Percentiles rank a stretch among this genome's conserved stretches.
These are phyloP conservation scores for Solanum virginianum DNA, from an alignment of 257 asterid species.

Conservation along the genomic window DNA sequence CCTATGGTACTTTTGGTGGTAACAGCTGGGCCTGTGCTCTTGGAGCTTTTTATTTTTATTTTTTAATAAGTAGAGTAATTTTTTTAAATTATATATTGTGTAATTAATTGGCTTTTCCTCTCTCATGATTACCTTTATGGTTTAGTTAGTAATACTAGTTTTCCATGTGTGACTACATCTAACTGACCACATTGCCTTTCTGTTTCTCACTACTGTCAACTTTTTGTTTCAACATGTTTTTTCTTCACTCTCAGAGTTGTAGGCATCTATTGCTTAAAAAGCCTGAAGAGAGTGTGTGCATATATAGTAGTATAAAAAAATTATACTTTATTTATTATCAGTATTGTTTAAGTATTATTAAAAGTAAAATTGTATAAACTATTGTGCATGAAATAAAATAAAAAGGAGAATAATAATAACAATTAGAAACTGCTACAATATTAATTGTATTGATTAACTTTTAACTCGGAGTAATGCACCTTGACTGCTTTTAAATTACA, in stretches of 20 bases:
- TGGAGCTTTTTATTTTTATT: neutral
- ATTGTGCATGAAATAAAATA: neutral
- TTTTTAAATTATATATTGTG: neutral
- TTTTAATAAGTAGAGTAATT: neutral
- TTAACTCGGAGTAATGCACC: neutral
- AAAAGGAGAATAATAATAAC: neutral
- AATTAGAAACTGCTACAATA: neutral
- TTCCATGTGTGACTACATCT: neutral
- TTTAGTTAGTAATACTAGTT: neutral
- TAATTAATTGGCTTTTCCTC: neutral
- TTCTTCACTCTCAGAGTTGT: neutral
- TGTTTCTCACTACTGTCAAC: neutral
- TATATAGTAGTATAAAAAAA: neutral
- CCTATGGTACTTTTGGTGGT: constrained; percentile 1
- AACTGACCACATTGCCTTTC: neutral
- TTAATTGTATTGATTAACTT: neutral
- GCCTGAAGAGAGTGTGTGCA: neutral
- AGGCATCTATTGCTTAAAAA: neutral
- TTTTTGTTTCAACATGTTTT: neutral
- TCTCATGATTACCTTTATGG: constrained; percentile 3
- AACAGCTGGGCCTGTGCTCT: constrained; percentile 3
- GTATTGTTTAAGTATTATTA: neutral
- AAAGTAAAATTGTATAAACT: no score
- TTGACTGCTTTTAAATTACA: neutral
- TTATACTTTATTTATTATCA: neutral